Conservation (phyloP, 2,329 filamentous ascomycete species). For the Pestalotiopsis sp. region DNA sequence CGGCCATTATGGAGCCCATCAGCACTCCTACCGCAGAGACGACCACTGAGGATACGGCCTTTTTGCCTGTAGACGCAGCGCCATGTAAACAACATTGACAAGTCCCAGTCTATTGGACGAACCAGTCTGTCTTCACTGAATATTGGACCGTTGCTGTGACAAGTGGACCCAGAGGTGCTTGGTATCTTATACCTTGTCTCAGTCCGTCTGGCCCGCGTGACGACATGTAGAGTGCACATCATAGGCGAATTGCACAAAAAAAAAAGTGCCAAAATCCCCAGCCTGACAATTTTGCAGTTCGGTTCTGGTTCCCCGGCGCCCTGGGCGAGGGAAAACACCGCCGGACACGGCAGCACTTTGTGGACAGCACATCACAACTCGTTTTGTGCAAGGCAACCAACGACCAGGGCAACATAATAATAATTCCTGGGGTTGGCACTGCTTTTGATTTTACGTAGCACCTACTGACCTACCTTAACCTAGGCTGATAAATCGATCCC, state of each 20-base stretch:
- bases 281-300: conserved; percentile 32
- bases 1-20: conserved; percentile 9
- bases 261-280: conserved; percentile 26
- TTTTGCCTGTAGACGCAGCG: conserved; percentile 12
- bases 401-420: neutral
- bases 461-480: conserved; percentile 12
- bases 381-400: conserved; percentile 27
- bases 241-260: conserved; percentile 34
- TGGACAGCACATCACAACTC: conserved; percentile 31
- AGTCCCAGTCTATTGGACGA: conserved; percentile 15
- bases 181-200: conserved; percentile 9
- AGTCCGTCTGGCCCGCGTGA: neutral
- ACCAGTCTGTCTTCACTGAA: conserved; percentile 11
- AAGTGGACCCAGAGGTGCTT: conserved; percentile 4
- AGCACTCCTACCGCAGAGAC: conserved; percentile 2
- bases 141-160: conserved; percentile 11
- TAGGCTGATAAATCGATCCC: conserved; percentile 13
- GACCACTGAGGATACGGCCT: conserved; percentile 13
- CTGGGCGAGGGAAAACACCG: neutral
- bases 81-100: conserved; percentile 12
- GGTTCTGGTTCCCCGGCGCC: neutral
- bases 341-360: conserved; percentile 17
- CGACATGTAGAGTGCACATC: conserved; percentile 17
- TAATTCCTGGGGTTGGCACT: neutral
- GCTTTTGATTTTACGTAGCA: neutral